Evolutionary conservation across 768 basidiomycete genomes (phyloP).

Genomic region (Serendipita vermifera): DNA sequence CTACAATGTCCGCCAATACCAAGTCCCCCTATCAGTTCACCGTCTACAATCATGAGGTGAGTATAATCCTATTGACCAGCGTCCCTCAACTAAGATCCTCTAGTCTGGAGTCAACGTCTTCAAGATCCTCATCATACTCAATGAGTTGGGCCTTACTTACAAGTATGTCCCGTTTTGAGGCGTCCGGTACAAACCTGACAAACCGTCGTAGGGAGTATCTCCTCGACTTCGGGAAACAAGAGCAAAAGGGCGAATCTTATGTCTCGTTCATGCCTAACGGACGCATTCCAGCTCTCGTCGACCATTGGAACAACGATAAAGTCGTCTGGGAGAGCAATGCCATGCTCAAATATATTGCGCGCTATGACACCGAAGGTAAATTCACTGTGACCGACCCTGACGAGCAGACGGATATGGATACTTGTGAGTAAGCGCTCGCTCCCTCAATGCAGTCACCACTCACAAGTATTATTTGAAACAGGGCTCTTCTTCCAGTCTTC

Average conservation of each 20-base stretch:
- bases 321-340: constrained; percentile 16
- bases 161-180: constrained; percentile 13
- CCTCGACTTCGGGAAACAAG: constrained; percentile 12
- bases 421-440: neutral
- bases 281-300: constrained; percentile 12
- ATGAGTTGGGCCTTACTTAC: constrained; percentile 16
- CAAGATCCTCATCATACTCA: constrained; percentile 14
- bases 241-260: constrained; percentile 13
- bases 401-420: constrained; percentile 4
- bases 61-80: too few species aligned
- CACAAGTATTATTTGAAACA: constrained; percentile 6
- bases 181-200: neutral
- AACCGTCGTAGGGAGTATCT: neutral
- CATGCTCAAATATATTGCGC: constrained; percentile 15
- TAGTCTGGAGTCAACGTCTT: constrained; percentile 11
- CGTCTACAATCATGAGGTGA: constrained; percentile 15
- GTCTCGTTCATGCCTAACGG: constrained; percentile 4
- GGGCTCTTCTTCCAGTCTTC: constrained; percentile 18
- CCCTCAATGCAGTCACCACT: neutral
- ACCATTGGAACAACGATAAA: constrained; percentile 15
- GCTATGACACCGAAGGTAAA: constrained; percentile 16
- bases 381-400: constrained; percentile 14
- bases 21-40: constrained; percentile 13
- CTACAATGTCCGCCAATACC: too few species aligned
- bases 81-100: too few species aligned